Evolutionary conservation across 31 red algal genomes (phyloP).

Genomic region (Odonthalia washingtoniensis): DNA sequence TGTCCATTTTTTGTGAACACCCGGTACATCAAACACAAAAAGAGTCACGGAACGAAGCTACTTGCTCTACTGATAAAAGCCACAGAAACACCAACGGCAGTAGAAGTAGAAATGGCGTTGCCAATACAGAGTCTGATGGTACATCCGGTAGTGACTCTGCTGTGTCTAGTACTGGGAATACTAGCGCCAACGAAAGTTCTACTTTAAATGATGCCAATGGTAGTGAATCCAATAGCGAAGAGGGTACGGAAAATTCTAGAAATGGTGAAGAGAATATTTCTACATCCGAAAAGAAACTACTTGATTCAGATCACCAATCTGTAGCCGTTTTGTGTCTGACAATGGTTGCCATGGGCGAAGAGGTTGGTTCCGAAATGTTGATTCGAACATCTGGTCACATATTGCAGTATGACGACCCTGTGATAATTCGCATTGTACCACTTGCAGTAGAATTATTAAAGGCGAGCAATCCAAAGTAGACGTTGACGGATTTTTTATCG

Average conservation of each 20-base stretch:
- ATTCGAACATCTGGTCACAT: constrained; percentile 89
- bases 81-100: background rate
- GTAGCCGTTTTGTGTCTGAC: constrained; percentile 84
- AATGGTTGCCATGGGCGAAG: constrained; percentile 86
- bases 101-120: too few species aligned
- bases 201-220: background rate
- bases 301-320: too few species aligned
- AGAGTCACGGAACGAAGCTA: too few species aligned
- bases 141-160: background rate
- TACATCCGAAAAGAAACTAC: constrained; percentile 15
- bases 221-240: constrained; percentile 1
- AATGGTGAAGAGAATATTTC: constrained; percentile 42
- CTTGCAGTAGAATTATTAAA: constrained; percentile 81
- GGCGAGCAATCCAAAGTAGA: constrained; percentile 83
- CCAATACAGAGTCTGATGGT: too few species aligned
- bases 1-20: constrained; percentile 81
- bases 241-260: constrained; percentile 22
- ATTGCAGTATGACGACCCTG: constrained; percentile 84
- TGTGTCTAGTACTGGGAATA: background rate
- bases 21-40: constrained; percentile 57
- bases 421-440: constrained; percentile 80
- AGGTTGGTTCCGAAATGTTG: constrained; percentile 88
- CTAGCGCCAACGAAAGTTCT: constrained; percentile 15
- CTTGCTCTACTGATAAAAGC: background rate
- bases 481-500: constrained; percentile 81